These are phyloP conservation scores for Aspergillus ostianus DNA, from an alignment of 495 filamentous ascomycete genomes.

Conservation along the genomic window DNA sequence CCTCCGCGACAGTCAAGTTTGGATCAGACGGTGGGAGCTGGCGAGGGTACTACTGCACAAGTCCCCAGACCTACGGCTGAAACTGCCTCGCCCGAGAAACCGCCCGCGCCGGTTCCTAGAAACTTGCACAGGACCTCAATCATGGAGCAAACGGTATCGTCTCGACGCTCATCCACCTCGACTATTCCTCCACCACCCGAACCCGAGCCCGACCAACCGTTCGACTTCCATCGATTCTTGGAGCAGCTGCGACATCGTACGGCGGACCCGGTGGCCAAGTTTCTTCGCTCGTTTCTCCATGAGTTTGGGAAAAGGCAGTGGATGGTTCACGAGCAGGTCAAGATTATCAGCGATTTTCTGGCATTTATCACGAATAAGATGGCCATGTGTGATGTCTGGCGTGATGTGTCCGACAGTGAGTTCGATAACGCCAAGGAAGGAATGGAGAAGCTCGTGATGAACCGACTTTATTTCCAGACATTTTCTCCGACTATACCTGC, in stretches of 20 bases:
- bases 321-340: constrained; percentile 99
- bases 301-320: constrained; percentile 98
- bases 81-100: constrained; percentile 21
- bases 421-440: constrained; percentile 98
- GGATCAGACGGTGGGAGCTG: constrained; percentile 53
- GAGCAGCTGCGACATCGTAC: constrained; percentile 94
- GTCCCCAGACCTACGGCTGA: constrained; percentile 8
- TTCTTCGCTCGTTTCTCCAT: constrained; percentile 86
- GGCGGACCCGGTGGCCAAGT: constrained; percentile 93
- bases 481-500: constrained; percentile 91
- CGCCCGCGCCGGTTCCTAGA: constrained; percentile 18
- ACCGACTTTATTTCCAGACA: constrained; percentile 90
- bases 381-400: constrained; percentile 97
- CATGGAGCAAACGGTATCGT: constrained; percentile 40
- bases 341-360: constrained; percentile 95
- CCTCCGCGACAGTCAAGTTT: constrained; percentile 84
- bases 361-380: constrained; percentile 99
- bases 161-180: constrained; percentile 48
- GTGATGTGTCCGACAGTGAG: constrained; percentile 90
- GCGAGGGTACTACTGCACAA: constrained; percentile 3
- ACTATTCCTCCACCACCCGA: constrained; percentile 74
- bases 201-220: constrained; percentile 84
- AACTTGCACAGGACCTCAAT: constrained; percentile 20
- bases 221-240: constrained; percentile 97
- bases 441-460: constrained; percentile 99